Conservation (phyloP, 495 filamentous ascomycete genomes). For the Penicillium parvum region DNA sequence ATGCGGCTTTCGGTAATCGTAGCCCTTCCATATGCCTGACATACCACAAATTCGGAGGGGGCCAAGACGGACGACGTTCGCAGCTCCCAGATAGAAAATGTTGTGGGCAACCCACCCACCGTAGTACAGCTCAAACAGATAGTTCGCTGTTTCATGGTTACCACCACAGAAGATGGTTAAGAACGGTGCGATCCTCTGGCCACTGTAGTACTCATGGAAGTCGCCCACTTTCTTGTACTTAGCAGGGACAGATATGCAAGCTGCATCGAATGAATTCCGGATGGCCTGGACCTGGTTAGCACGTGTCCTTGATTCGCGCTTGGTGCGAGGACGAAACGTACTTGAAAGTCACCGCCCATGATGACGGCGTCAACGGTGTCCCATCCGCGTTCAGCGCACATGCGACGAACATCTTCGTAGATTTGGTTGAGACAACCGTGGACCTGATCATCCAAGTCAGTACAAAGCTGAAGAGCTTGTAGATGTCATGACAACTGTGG, state of each 20-base stretch:
- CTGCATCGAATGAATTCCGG: conserved; percentile 81
- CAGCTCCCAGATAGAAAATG: conserved; percentile 93
- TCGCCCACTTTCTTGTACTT: conserved; percentile 85
- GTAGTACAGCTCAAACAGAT: conserved; percentile 88
- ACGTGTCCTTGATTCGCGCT: not conserved
- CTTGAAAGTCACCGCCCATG: conserved; percentile 89
- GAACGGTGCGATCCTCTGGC: conserved; percentile 69
- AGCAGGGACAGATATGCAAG: conserved; percentile 75
- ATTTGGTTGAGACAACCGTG: conserved; percentile 89
- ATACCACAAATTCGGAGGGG: conserved; percentile 83
- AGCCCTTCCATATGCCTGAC: conserved; percentile 88
- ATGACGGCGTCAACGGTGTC: conserved; percentile 75
- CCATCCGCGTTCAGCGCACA: conserved; percentile 65
- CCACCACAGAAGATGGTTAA: conserved; percentile 89
- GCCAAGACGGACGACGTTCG: conserved; percentile 78
- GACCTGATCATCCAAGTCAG: conserved; percentile 50
- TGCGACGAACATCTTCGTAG: conserved; percentile 65
- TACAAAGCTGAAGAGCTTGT: not conserved
- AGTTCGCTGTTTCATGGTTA: conserved; percentile 87
- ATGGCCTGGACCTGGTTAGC: conserved; percentile 55
- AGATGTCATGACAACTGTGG: not conserved
- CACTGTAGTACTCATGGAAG: conserved; percentile 90
- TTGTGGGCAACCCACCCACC: conserved; percentile 96
- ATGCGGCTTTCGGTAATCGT: conserved; percentile 77
- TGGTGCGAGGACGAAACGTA: conserved; percentile 24